A percentile compares a stretch with the other conserved stretches of the same genome.
These are phyloP conservation scores for Alliaria petiolata DNA, from an alignment of 345 rosid genomes.

Conservation along the genomic window DNA sequence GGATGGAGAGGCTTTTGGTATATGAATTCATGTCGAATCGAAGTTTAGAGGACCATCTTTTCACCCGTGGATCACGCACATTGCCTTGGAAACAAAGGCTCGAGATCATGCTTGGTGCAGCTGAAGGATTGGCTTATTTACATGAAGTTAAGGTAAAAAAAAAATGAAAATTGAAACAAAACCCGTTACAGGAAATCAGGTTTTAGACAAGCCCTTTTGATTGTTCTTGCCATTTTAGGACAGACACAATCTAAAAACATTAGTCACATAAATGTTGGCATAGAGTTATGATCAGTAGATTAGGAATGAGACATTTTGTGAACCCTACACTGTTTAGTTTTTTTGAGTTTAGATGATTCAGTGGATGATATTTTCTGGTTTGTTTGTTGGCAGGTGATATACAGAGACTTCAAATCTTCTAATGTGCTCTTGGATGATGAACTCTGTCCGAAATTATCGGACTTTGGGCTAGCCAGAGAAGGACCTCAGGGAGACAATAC, in stretches of 20 bases:
- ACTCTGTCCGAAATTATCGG: slow-evolving; percentile 73
- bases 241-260: not conserved
- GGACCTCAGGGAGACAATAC: slow-evolving; percentile 70
- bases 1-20: slow-evolving; percentile 75
- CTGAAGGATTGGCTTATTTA: slow-evolving; percentile 77
- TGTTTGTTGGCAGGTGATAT: slow-evolving; percentile 54
- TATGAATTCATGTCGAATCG: slow-evolving; percentile 76
- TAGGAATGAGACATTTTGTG: not conserved
- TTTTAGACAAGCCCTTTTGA: not conserved
- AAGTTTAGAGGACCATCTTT: slow-evolving; percentile 93
- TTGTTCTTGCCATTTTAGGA: not conserved
- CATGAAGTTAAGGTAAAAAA: slow-evolving; percentile 72
- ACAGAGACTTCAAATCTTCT: slow-evolving; percentile 77
- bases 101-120: slow-evolving; percentile 69
- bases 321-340: not conserved
- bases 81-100: slow-evolving; percentile 73
- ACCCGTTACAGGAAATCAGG: not conserved
- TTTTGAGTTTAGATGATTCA: not conserved
- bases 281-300: not conserved
- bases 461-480: slow-evolving; percentile 92
- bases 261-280: not conserved
- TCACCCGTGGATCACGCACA: slow-evolving; percentile 42
- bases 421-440: slow-evolving; percentile 70
- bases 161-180: not conserved
- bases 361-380: not conserved